phyloP scores from a whole-genome alignment of 768 basidiomycete species.

The Leccinum imitatum region DNA sequence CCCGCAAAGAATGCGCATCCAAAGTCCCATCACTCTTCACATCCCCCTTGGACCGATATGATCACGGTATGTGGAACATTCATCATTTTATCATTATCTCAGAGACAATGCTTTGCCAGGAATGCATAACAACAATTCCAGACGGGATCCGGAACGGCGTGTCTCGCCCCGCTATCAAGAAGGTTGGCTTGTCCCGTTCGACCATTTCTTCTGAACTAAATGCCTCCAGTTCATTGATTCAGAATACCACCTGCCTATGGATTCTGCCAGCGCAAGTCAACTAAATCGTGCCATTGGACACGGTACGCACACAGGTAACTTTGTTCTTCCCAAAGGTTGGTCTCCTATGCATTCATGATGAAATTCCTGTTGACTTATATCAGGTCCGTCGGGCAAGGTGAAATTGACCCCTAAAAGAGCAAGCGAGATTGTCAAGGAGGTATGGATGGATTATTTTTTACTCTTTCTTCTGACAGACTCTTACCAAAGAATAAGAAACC shows the following conservation, averaged over 20 bases:
- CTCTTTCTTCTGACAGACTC: neutral
- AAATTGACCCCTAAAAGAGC: constrained; percentile 21
- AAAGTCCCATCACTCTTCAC: constrained; percentile 43
- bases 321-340: constrained; percentile 57
- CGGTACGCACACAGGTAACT: constrained; percentile 51
- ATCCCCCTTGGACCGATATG: constrained; percentile 54
- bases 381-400: constrained; percentile 31
- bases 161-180: constrained; percentile 78
- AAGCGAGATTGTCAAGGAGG: constrained; percentile 17
- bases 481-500: constrained; percentile 16
- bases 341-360: neutral
- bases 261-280: constrained; percentile 42
- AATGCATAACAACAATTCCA: constrained; percentile 65
- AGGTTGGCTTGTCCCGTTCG: constrained; percentile 40
- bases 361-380: neutral
- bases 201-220: neutral
- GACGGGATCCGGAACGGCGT: constrained; percentile 71
- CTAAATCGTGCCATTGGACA: constrained; percentile 55
- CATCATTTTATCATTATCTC: too few relatives aligned
- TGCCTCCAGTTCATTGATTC: constrained; percentile 49
- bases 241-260: constrained; percentile 51
- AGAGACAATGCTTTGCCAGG: constrained; percentile 40
- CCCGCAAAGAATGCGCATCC: neutral
- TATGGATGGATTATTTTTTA: neutral
- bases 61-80: constrained; percentile 34